phyloP scores from a whole-genome alignment of 805 yeast genomes.

The Barnettozyma pratensis region DNA sequence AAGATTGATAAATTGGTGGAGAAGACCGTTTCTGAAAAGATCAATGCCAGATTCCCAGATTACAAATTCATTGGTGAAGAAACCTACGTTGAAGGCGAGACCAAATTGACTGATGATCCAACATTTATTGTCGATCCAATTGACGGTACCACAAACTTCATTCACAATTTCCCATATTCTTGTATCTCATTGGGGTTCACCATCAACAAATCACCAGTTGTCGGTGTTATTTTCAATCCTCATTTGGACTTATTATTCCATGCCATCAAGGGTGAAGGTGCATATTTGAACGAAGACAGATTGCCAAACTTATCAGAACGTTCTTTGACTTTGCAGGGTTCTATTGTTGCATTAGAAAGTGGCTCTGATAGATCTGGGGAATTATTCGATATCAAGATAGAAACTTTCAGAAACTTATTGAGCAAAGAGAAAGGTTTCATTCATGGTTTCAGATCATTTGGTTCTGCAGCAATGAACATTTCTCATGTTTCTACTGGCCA shows the following conservation, averaged over 20 bases:
- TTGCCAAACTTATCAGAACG: conserved; percentile 29
- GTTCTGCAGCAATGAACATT: conserved; percentile 62
- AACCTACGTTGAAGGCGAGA: conserved; percentile 43
- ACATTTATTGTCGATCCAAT: conserved; percentile 63
- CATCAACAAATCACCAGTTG: conserved; percentile 40
- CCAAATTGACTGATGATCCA: conserved; percentile 44
- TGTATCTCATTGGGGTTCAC: conserved; percentile 60
- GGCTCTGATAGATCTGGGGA: conserved; percentile 53
- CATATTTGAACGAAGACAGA: conserved; percentile 41
- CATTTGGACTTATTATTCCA: conserved; percentile 46
- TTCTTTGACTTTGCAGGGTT: conserved; percentile 41
- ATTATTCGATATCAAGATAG: conserved; percentile 44
- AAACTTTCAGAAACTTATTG: conserved; percentile 41
- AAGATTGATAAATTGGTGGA: conserved; percentile 57
- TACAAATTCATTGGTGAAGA: conserved; percentile 60
- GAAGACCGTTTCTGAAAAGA: conserved; percentile 31
- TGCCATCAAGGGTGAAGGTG: conserved; percentile 52
- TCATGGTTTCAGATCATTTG: conserved; percentile 58
- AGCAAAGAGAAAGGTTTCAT: conserved; percentile 49
- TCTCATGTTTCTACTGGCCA: conserved; percentile 55
- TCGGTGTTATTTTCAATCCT: conserved; percentile 68
- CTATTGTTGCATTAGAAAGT: conserved; percentile 55
- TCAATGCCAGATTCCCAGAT: conserved; percentile 38
- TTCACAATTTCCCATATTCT: conserved; percentile 56
- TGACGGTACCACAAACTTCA: conserved; percentile 63